Base-by-base conservation (phyloP, 768 basidiomycete species). In the Rhodotorula graminis region DNA sequence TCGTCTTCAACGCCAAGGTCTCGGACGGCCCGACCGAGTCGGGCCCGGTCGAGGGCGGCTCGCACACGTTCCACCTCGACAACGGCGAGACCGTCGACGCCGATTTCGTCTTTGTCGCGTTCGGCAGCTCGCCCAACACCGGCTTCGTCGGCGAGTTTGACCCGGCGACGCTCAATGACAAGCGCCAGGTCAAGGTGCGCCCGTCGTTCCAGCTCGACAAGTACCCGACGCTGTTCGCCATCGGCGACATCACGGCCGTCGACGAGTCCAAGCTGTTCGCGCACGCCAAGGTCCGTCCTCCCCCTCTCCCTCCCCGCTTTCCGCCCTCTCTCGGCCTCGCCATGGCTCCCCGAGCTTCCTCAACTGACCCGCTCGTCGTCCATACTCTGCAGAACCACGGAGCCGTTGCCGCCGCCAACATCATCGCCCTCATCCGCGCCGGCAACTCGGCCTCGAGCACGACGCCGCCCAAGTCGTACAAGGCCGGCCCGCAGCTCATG, bases 61-160 rank as follows among this genome's bases (percentile, higher is more conserved):
- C 46, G 44, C 58, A 61, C 27, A 37, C 14, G 23, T 75, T 72
- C 29, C 40, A 47, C 12, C 65, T 72, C 6, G n/a, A 12, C 16
- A 61, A 61, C n/a, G 74, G 70, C 23, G 6, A 44, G 29, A 49
- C 3, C 0, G 65, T 75, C 50, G 37, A 59, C 57, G 49, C 70
- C 70, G 70, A 75, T 57, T 75, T 69, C 57, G 65, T 75, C 33
- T 72, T 75, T 18, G 29, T 72, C 63, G 67, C 70, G 16, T 47
- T 60, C 40, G 74, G 74, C 25, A 69, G 64, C 52, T 1, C 50
- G 1, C 70, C 74, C 8, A 60, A 61, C 25, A 61, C 67, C 0
- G 29, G 23, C 14, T 31, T 72, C 63, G n/a, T 72, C 44, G 19
- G 44, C 59, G 37, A 33, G 25, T 52, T 75, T 50, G 61, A 63